Evolutionary conservation across 371 early-diverging fungal genomes (phyloP).

Genomic region (Choanephora cucurbitarum): DNA sequence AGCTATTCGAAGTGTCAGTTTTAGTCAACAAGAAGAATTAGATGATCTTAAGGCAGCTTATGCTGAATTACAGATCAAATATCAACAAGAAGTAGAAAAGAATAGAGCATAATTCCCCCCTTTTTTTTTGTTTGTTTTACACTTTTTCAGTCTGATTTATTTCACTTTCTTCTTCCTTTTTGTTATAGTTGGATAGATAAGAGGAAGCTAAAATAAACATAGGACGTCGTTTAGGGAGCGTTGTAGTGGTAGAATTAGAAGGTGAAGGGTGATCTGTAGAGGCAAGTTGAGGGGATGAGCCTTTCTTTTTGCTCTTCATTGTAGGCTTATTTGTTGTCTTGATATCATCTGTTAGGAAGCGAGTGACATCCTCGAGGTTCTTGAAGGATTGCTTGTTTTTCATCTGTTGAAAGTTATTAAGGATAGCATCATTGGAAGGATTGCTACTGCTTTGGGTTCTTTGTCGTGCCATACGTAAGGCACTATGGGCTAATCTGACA

Average conservation of each 20-base stretch:
- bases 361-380: conserved; percentile 16
- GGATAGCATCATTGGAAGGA: conserved; percentile 26
- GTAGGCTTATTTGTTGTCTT: not conserved
- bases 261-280: not conserved
- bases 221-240: conserved; percentile 24
- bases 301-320: conserved; percentile 4
- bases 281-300: conserved; percentile 6
- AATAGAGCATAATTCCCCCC: too few species aligned
- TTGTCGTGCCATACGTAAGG: conserved; percentile 39
- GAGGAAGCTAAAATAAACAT: conserved; percentile 34
- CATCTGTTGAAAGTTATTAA: conserved; percentile 20
- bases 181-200: conserved; percentile 27
- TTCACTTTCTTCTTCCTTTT: conserved; percentile 7
- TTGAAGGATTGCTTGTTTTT: conserved; percentile 23
- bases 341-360: conserved; percentile 15
- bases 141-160: not conserved
- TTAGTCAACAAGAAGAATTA: conserved; percentile 30
- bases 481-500: conserved; percentile 37
- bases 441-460: conserved; percentile 19
- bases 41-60: conserved; percentile 23
- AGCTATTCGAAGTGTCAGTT: conserved; percentile 37
- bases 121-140: too few species aligned
- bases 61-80: conserved; percentile 23
- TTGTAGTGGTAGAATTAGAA: not conserved
- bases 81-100: conserved; percentile 27